Conservation (phyloP, 768 basidiomycete genomes). For the Termitomyces sp. region DNA sequence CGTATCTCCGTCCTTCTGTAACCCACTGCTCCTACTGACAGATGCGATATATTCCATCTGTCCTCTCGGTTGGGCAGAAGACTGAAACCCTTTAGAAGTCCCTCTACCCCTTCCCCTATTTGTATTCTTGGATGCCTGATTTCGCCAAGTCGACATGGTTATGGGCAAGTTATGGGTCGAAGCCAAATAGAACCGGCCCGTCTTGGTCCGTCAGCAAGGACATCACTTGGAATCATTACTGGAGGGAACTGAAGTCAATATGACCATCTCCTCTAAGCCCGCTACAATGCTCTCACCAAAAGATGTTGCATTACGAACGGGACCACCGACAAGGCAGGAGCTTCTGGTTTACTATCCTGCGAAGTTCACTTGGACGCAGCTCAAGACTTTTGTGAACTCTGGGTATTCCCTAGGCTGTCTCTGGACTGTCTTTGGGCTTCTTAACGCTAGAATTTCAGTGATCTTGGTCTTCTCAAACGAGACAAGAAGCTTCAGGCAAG, state of each 20-base stretch:
- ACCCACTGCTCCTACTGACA: constrained; percentile 71
- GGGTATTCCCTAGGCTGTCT: constrained; percentile 39
- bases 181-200: not conserved
- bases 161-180: not conserved
- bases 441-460: constrained; percentile 36
- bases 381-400: constrained; percentile 75
- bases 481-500: constrained; percentile 63
- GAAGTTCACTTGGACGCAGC: constrained; percentile 69
- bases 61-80: constrained; percentile 13
- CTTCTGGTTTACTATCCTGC: constrained; percentile 65
- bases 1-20: constrained; percentile 73
- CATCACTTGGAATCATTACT: not conserved
- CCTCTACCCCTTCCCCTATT: constrained; percentile 9
- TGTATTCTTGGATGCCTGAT: constrained; percentile 1
- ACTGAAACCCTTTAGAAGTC: not conserved
- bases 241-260: not conserved
- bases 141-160: constrained; percentile 13
- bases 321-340: constrained; percentile 67
- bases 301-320: constrained; percentile 41
- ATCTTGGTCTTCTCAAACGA: constrained; percentile 76
- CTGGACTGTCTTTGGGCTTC: not conserved
- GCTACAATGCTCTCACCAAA: constrained; percentile 10
- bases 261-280: constrained; percentile 6
- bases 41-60: constrained; percentile 67
- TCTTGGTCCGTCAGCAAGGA: not conserved